phyloP scores from a whole-genome alignment of 2,329 filamentous ascomycete species.

The Claviceps purpurea region DNA sequence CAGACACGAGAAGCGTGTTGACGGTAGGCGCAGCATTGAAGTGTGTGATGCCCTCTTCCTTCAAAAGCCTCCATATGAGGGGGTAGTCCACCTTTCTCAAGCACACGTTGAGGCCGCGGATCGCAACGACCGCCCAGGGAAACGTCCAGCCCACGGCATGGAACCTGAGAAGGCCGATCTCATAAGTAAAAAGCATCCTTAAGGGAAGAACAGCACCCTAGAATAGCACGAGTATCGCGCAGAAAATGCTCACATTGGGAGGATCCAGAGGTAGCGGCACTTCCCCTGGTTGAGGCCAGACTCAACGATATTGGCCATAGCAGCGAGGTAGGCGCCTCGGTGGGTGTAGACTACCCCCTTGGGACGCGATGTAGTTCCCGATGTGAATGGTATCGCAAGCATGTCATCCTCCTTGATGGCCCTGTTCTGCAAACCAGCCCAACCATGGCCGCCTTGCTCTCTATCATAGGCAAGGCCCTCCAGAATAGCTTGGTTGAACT shows the following conservation, averaged over 20 bases:
- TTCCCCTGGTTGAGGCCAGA: slow-evolving; percentile 65
- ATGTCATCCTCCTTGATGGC: slow-evolving; percentile 63
- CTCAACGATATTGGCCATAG: slow-evolving; percentile 77
- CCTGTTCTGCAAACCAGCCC: slow-evolving; percentile 62
- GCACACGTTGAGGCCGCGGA: slow-evolving; percentile 85
- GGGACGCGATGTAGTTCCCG: slow-evolving; percentile 78
- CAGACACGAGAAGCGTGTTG: slow-evolving; percentile 79
- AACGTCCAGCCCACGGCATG: slow-evolving; percentile 72
- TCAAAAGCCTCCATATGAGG: slow-evolving; percentile 79
- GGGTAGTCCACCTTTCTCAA: slow-evolving; percentile 91
- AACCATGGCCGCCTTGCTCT: slow-evolving; percentile 53
- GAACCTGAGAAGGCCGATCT: slow-evolving; percentile 30
- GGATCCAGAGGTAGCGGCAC: slow-evolving; percentile 79
- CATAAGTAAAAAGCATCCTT: background rate
- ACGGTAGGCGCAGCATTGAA: slow-evolving; percentile 95
- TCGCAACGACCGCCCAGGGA: slow-evolving; percentile 85
- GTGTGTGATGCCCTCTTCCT: slow-evolving; percentile 78
- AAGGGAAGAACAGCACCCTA: too few species aligned
- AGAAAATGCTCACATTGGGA: slow-evolving; percentile 57
- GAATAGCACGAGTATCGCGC: background rate
- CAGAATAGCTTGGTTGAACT: slow-evolving; percentile 70
- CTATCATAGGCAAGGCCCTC: slow-evolving; percentile 66
- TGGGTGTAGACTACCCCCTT: slow-evolving; percentile 93
- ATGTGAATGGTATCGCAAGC: slow-evolving; percentile 85
- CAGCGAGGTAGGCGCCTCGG: slow-evolving; percentile 72